Percentiles rank a stretch among this genome's conserved stretches.
Evolutionary conservation across 441 rosid genomes (phyloP).

Genomic region (Euphorbia corollata): DNA sequence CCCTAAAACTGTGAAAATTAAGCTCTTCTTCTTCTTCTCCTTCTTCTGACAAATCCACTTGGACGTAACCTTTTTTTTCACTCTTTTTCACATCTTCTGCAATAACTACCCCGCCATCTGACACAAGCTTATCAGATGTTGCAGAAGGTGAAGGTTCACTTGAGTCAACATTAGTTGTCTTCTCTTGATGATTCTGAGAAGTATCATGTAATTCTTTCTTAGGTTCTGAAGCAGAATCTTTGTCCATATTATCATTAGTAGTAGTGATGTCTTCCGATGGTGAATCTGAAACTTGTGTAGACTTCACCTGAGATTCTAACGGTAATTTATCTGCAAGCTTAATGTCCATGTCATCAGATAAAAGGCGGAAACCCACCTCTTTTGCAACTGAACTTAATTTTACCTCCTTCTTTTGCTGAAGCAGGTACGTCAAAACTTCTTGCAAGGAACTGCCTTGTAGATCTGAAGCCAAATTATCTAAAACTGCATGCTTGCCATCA

Average conservation of each 20-base stretch:
- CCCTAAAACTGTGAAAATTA: conserved; percentile 38
- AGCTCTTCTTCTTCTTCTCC: conserved; percentile 20
- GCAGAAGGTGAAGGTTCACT: conserved; percentile 24
- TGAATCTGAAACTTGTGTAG: conserved; percentile 31
- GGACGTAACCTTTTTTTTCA: conserved; percentile 28
- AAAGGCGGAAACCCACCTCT: conserved; percentile 75
- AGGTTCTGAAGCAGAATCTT: conserved; percentile 30
- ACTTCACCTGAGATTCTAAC: conserved; percentile 35
- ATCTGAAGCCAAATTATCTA: conserved; percentile 47
- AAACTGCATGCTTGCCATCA: conserved; percentile 49
- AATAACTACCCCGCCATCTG: conserved; percentile 25
- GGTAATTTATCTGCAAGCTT: conserved; percentile 36
- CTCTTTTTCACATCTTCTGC: conserved; percentile 26
- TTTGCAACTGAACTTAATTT: conserved; percentile 75
- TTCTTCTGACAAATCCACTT: conserved; percentile 30
- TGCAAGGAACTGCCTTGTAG: conserved; percentile 64
- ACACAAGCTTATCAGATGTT: conserved; percentile 28
- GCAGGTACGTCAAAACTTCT: conserved; percentile 54
- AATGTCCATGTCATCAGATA: conserved; percentile 64
- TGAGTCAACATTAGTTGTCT: conserved; percentile 25
- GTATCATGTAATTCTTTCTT: conserved; percentile 29
- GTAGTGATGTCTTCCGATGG: conserved; percentile 31
- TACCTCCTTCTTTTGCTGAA: conserved; percentile 55
- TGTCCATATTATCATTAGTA: conserved; percentile 25
- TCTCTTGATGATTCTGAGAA: conserved; percentile 31